A percentile compares a stretch with the other conserved stretches of the same genome.
Conservation (phyloP, 305 asterid genomes). For the Solanum hybrid region DNA sequence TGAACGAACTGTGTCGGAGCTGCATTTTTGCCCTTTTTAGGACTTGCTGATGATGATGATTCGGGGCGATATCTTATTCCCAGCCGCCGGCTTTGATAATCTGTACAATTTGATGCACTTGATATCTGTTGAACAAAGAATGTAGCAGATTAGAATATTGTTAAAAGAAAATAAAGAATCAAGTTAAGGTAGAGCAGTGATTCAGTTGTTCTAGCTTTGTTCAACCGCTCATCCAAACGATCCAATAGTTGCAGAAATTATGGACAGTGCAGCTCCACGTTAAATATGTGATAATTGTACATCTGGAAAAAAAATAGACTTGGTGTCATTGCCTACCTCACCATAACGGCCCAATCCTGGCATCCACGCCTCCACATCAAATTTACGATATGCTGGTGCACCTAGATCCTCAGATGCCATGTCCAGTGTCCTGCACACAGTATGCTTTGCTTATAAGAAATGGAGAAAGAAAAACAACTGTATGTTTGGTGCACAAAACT, state of each 20-base stretch:
- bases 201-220: neutral
- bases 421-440: conserved; percentile 57
- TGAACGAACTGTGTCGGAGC: conserved; percentile 70
- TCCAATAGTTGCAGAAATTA: neutral
- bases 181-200: neutral
- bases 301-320: neutral
- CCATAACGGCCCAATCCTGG: conserved; percentile 94
- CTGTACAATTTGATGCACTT: conserved; percentile 95
- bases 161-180: neutral
- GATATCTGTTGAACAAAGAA: conserved; percentile 55
- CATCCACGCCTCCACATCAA: conserved; percentile 98
- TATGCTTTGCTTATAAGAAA: neutral
- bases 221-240: neutral
- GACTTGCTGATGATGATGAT: conserved; percentile 19
- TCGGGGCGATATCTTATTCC: conserved; percentile 89
- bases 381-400: conserved; percentile 96
- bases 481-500: neutral
- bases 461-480: neutral
- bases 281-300: neutral
- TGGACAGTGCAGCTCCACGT: neutral
- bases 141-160: neutral
- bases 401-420: conserved; percentile 96
- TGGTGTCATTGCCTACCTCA: conserved; percentile 39
- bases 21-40: conserved; percentile 57
- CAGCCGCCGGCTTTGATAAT: conserved; percentile 85